Conservation (phyloP, 2,329 filamentous ascomycete genomes). For the Clonostachys sp. region DNA sequence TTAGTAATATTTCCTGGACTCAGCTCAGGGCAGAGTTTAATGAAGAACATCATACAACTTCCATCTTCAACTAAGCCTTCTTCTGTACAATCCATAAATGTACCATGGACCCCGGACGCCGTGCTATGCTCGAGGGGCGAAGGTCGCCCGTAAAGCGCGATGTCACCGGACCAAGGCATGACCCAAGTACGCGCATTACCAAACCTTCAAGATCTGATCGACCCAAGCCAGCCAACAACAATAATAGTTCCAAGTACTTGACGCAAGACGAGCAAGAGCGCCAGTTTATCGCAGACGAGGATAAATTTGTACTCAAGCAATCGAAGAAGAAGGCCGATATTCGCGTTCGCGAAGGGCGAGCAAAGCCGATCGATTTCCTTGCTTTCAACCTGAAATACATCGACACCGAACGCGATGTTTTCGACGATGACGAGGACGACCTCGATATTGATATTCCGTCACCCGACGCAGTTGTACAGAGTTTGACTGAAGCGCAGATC, state of each 20-base stretch:
- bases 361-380: constrained; percentile 89
- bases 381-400: constrained; percentile 87
- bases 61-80: too few species aligned
- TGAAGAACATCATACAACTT: too few species aligned
- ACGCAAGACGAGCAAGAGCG: constrained; percentile 75
- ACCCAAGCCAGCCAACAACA: constrained; percentile 16
- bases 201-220: constrained; percentile 36
- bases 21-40: too few species aligned
- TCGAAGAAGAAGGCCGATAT: constrained; percentile 98
- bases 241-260: constrained; percentile 38
- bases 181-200: constrained; percentile 50
- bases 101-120: constrained; percentile 49
- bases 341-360: constrained; percentile 83
- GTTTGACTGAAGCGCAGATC: constrained; percentile 62
- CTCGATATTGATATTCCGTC: constrained; percentile 70
- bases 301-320: constrained; percentile 92
- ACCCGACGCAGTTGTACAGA: constrained; percentile 76
- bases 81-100: too few species aligned
- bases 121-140: constrained; percentile 46
- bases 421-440: constrained; percentile 80
- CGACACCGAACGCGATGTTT: constrained; percentile 76
- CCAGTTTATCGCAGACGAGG: constrained; percentile 89
- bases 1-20: too few species aligned
- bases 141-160: constrained; percentile 39
- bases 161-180: constrained; percentile 50